These are phyloP conservation scores for Candida maesae DNA, from an alignment of 805 yeast genomes.

Conservation along the genomic window DNA sequence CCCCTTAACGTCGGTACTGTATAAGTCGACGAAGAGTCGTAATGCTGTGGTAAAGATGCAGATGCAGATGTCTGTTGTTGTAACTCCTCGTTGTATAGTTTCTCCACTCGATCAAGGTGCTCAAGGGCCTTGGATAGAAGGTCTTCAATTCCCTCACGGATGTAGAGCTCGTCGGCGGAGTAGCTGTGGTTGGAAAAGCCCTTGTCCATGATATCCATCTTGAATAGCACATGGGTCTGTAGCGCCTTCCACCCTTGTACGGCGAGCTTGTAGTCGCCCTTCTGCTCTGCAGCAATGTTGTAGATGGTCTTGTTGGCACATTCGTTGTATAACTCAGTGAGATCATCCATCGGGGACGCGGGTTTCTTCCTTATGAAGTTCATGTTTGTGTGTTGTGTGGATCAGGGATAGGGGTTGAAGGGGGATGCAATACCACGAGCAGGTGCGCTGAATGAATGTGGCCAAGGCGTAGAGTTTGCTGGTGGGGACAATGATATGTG, in stretches of 20 bases:
- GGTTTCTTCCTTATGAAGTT: conserved; percentile 55
- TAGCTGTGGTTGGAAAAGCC: conserved; percentile 31
- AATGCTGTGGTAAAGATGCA: background rate
- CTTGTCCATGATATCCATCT: conserved; percentile 50
- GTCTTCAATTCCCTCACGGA: conserved; percentile 29
- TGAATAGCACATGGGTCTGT: conserved; percentile 57
- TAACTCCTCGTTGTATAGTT: conserved; percentile 12
- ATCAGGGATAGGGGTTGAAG: background rate
- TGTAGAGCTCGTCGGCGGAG: conserved; percentile 43
- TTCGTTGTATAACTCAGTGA: conserved; percentile 58
- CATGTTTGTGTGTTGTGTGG: conserved; percentile 28
- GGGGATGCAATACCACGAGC: too few species aligned
- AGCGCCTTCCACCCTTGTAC: conserved; percentile 70
- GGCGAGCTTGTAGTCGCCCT: conserved; percentile 48
- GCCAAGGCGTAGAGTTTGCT: too few species aligned
- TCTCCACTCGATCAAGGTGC: conserved; percentile 36
- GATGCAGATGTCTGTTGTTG: background rate
- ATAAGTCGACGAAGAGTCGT: conserved; percentile 7
- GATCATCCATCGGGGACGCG: conserved; percentile 53
- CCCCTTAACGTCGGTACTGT: conserved; percentile 24
- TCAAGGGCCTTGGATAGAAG: conserved; percentile 27
- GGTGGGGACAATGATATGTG: too few species aligned
- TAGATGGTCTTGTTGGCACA: conserved; percentile 56
- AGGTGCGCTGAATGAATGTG: background rate
- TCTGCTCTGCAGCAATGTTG: conserved; percentile 56